A percentile compares a stretch with the other conserved stretches of the same genome.
Evolutionary conservation across 2,329 filamentous ascomycete genomes (phyloP).

Genomic region (Raffaelea albimanens): DNA sequence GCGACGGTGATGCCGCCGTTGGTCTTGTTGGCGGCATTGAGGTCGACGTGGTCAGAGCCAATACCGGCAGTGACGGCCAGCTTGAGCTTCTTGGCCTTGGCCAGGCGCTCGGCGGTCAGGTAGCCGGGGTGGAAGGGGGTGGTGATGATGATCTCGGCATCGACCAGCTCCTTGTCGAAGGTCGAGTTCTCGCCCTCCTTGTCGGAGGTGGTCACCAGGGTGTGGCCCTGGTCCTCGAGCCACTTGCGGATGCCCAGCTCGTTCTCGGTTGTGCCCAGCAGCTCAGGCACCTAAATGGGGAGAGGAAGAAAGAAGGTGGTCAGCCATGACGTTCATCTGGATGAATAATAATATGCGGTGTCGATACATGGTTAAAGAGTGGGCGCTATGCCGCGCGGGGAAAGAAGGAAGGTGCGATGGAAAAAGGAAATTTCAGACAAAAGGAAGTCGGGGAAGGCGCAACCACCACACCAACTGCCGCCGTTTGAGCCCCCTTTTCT

Average conservation of each 20-base stretch:
- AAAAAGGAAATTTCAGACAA: too few species aligned
- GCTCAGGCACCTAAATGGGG: constrained; percentile 49
- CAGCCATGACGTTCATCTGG: neutral
- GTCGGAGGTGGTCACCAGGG: constrained; percentile 91
- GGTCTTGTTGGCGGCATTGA: constrained; percentile 94
- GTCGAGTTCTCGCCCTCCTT: constrained; percentile 89
- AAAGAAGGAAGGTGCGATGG: too few species aligned
- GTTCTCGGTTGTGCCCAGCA: constrained; percentile 95
- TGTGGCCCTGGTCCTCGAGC: constrained; percentile 96
- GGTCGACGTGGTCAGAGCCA: constrained; percentile 95
- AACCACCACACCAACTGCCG: too few species aligned
- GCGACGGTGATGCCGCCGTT: constrained; percentile 96
- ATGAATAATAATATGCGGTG: too few species aligned
- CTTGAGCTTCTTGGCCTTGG: constrained; percentile 98
- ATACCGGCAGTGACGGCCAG: constrained; percentile 95
- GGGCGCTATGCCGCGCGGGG: too few species aligned
- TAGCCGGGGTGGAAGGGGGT: constrained; percentile 99
- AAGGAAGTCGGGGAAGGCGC: too few species aligned
- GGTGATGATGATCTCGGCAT: constrained; percentile 98
- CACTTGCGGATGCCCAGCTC: constrained; percentile 95
- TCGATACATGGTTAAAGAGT: too few species aligned
- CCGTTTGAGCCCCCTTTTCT: too few species aligned
- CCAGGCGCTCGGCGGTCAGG: constrained; percentile 89
- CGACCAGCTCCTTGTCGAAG: constrained; percentile 92
- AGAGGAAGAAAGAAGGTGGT: neutral